Evolutionary conservation across 129 eudicot species (phyloP), one percentile per base, ranked within the genome.

Genomic region (Tagetes erecta): DNA sequence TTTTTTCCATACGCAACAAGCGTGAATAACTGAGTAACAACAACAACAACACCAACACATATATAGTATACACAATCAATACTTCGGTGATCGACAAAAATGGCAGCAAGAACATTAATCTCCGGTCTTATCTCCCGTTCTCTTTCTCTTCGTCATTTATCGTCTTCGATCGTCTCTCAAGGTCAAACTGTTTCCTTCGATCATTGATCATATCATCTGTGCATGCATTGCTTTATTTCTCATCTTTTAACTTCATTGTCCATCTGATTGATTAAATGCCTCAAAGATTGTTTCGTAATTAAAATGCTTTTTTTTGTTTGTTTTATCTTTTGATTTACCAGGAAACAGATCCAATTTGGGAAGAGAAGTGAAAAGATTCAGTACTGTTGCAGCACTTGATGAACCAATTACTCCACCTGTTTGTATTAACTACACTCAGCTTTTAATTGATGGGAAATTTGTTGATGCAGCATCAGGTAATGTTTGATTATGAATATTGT

Each of bases 381-480:
- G 83, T 72, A 83, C 86, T 20, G 77, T 83, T 41, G 91, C 84
- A 47, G 85, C 55, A 76, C 53, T 64, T 62, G 85, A 82, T 45
- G 80, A 76, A 59, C 89, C 85, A 31, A 82, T 87, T 6, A 80
- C 76, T 37, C 92, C 92, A 46, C 70, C 88, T 13, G 89, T 87
- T 57, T 67, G 76, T 34, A 37, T 87, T 44, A 82, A 82, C 27
- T 59, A 82, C 80, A 87, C 85, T 47, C 80, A 80, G 64, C 92
- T 87, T 73, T 81, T 87, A 13, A 87, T 87, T 59, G 68, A 84
- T 74, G 92, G 92, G 13, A 74, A 87, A 51, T 87, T 87, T 77
- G 89, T 87, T 30, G 89, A 87, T 82, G 67, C 92, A 8, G 89
- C 87, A 47, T 84, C 92, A 6, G 89, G 92, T 86, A 74, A 71